These are phyloP conservation scores for Chaetomium sp. DNA, from an alignment of 2,329 filamentous ascomycete species.

Conservation along the genomic window DNA sequence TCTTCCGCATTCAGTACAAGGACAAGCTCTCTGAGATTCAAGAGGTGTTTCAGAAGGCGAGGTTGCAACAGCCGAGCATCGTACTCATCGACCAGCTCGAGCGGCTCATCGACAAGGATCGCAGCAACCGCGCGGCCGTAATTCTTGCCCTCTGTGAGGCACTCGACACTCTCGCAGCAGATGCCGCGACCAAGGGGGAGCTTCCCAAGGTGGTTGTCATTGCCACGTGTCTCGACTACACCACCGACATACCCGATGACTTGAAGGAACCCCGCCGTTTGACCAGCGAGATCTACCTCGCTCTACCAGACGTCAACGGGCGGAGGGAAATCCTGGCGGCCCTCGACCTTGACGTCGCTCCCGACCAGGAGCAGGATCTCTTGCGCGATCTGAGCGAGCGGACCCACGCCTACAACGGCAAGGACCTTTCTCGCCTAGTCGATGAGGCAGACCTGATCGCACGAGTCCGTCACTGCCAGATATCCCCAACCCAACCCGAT, in stretches of 20 bases:
- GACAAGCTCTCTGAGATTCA: conserved; percentile 63
- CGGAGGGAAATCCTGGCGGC: conserved; percentile 74
- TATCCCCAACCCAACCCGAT: conserved; percentile 37
- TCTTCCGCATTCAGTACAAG: conserved; percentile 61
- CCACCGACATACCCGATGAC: conserved; percentile 69
- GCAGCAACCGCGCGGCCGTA: conserved; percentile 52
- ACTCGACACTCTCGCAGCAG: conserved; percentile 52
- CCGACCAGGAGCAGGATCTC: conserved; percentile 53
- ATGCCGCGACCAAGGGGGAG: conserved; percentile 42
- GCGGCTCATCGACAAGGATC: conserved; percentile 64
- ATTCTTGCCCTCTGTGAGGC: conserved; percentile 56
- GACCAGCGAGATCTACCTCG: conserved; percentile 67
- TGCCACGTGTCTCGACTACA: conserved; percentile 70
- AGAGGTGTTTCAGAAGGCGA: conserved; percentile 70
- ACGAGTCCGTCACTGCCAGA: conserved; percentile 35
- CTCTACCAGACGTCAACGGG: conserved; percentile 71
- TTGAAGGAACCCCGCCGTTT: conserved; percentile 69
- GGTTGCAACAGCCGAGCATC: conserved; percentile 70
- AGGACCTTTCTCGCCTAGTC: conserved; percentile 71
- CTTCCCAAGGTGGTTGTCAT: conserved; percentile 68
- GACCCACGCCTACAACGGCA: conserved; percentile 85
- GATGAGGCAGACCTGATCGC: conserved; percentile 47
- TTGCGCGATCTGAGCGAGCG: conserved; percentile 66
- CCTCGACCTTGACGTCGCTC: conserved; percentile 51
- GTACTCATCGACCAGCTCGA: conserved; percentile 80